Evolutionary conservation across 345 rosid genomes (phyloP), one percentile per base, ranked within the genome.

Genomic region (Lenwebbia sp.): DNA sequence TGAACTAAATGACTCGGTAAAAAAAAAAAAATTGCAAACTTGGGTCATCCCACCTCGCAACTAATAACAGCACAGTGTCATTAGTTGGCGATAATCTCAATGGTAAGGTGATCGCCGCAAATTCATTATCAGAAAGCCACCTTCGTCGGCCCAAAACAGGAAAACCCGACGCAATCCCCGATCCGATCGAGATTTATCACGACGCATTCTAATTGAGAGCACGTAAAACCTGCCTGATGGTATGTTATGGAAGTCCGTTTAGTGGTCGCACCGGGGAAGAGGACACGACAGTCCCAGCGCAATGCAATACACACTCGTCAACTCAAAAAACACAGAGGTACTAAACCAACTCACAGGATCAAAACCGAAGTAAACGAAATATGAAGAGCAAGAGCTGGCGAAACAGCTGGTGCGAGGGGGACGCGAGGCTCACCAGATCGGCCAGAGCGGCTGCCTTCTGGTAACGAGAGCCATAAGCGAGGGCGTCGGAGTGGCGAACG

Each of bases 361-460:
- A 62, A 60, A 28, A 40, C 54, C 2, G 21, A 30, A 11, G 40
- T 44, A 57, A 25, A 85, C n/a, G 11, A 8, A 33, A 85, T 11
- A 52, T 28, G 55, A 56, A 53, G 75, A 37, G 15, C 40, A 53
- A 41, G 53, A 56, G 11, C 49, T 11, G 75, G 75, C 62, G 75
- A 74, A 84, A 50, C 44, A 54, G 53, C 19, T 23, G 23, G 44
- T 26, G 82, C 65, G 74, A 58, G 47, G 40, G 40, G 0, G 28
- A 23, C 52, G 3, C 15, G 15, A 85, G 58, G 85, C 82, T 83
- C 37, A 97, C 99, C 93, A 97, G 96, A 94, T 97, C 99, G 88
- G 96, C 99, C 76, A 97, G 95, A 10, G 99, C 99, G 78, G 99
- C 99, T n/a, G 99, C 99, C 86, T 92, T 94, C 90, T 97, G 98